Evolutionary conservation across 1,139 yeast genomes (phyloP).

Genomic region (Ogataea hybrid): DNA sequence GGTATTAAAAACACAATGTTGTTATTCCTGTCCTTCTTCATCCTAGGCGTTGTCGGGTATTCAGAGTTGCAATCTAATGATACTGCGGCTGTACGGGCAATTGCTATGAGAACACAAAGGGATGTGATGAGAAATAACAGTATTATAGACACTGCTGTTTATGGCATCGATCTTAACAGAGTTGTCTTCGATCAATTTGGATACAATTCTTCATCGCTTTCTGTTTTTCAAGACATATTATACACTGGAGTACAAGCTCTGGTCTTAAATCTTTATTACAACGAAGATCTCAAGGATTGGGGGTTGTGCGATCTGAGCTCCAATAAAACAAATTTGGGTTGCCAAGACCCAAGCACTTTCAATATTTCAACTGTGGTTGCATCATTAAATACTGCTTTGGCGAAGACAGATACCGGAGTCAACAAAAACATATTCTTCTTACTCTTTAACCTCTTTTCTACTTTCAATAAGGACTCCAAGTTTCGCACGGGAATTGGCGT

Average conservation of each 20-base stretch:
- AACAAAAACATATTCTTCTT: constrained; percentile 54
- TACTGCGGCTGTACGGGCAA: constrained; percentile 24
- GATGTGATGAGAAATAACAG: constrained; percentile 59
- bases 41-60: neutral
- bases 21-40: neutral
- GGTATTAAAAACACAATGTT: neutral
- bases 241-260: constrained; percentile 52
- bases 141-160: constrained; percentile 51
- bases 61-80: constrained; percentile 12
- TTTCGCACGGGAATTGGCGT: constrained; percentile 11
- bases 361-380: constrained; percentile 41
- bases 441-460: constrained; percentile 43
- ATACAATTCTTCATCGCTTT: constrained; percentile 44
- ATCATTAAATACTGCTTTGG: constrained; percentile 39
- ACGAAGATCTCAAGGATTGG: constrained; percentile 50
- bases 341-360: constrained; percentile 27
- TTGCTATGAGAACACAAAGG: constrained; percentile 63
- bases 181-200: constrained; percentile 52
- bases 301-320: constrained; percentile 58
- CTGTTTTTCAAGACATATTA: constrained; percentile 39
- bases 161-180: constrained; percentile 57
- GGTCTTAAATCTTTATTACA: constrained; percentile 67
- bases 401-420: constrained; percentile 52
- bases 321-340: neutral
- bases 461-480: constrained; percentile 4